Evolutionary conservation across 306 rosid genomes (phyloP).

Genomic region (Coriaria nepalensis): DNA sequence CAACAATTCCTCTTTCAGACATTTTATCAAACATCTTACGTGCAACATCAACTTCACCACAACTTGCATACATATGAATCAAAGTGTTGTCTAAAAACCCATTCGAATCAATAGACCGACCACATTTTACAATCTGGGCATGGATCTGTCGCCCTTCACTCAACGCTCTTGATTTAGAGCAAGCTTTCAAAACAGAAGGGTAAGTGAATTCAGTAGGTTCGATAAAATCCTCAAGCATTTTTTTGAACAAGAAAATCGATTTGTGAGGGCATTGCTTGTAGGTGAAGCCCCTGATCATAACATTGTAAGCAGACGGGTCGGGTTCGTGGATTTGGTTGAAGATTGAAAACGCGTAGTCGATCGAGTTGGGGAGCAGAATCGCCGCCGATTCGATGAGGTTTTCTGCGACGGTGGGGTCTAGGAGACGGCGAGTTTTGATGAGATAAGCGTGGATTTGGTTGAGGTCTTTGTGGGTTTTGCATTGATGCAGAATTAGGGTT

Average conservation of each 20-base stretch:
- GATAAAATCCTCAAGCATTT: slow-evolving; percentile 26
- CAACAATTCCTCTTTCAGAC: slow-evolving; percentile 18
- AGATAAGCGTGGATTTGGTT: slow-evolving; percentile 54
- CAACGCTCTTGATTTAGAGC: slow-evolving; percentile 27
- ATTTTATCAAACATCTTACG: slow-evolving; percentile 47
- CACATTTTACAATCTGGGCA: slow-evolving; percentile 32
- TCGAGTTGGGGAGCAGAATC: slow-evolving; percentile 29
- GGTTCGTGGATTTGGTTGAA: slow-evolving; percentile 25
- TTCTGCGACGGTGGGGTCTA: slow-evolving; percentile 26
- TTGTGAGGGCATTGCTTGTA: slow-evolving; percentile 25
- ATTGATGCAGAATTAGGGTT: slow-evolving; percentile 32
- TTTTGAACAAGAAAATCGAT: slow-evolving; percentile 31
- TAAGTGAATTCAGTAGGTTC: slow-evolving; percentile 31
- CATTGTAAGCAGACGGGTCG: slow-evolving; percentile 30
- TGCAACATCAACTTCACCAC: slow-evolving; percentile 27
- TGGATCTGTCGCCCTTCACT: slow-evolving; percentile 40
- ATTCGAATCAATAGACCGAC: slow-evolving; percentile 11
- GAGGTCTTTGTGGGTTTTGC: slow-evolving; percentile 36
- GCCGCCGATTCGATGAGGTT: slow-evolving; percentile 51
- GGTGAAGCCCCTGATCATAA: slow-evolving; percentile 33
- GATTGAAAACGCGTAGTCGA: slow-evolving; percentile 41
- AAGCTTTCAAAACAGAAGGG: slow-evolving; percentile 39
- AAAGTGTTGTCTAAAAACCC: slow-evolving; percentile 36
- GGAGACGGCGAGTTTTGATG: slow-evolving; percentile 44
- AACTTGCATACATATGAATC: slow-evolving; percentile 33